Evolutionary conservation across 345 rosid genomes (phyloP), one percentile per base, ranked within the genome.

Genomic region (Raphanus sativus): DNA sequence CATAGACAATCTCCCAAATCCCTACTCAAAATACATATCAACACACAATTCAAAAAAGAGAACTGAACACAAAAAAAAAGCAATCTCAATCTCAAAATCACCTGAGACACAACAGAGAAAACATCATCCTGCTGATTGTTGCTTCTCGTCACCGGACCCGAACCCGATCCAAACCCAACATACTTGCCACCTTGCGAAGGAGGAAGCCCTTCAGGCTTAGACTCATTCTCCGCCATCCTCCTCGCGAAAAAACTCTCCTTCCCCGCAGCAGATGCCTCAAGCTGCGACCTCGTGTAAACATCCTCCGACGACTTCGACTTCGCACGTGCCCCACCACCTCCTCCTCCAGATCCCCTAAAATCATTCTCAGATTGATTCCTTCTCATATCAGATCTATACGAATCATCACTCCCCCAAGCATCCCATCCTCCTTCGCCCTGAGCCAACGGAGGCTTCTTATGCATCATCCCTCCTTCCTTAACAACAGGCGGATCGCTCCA

Each of bases 101-200:
- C 99, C 98, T 95, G 91, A 77, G 97, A 91, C 34, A 92, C 73
- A 64, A 76, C 91, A 62, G 93, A 88, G 50, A 92, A 77, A 56
- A 91, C 93, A 52, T 92, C 99, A 42, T 82, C 94, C 40, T 89
- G 90, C 3, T 87, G 71, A 81, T 83, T 87, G 78, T 83, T 87
- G 78, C 76, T 78, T 26, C 80, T 80, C 77, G 84, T 34, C 34
- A 88, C 36, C 34, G 87, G 87, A 54, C 86, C 72, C 10, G 96
- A 88, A 70, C 87, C 84, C 11, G 98, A 95, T 73, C 99, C 99
- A 54, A 95, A 95, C 30, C 99, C 99, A 0, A 92, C 97, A 77
- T 91, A 92, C 83, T 91, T 95, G 25, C 99, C 99, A 0, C 98
- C 98, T 74, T 89, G 92, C 1, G 98, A 89, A 1, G 99, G 99